Evolutionary conservation across 2,329 filamentous ascomycete genomes (phyloP).

Genomic region (Diplodia seriata): DNA sequence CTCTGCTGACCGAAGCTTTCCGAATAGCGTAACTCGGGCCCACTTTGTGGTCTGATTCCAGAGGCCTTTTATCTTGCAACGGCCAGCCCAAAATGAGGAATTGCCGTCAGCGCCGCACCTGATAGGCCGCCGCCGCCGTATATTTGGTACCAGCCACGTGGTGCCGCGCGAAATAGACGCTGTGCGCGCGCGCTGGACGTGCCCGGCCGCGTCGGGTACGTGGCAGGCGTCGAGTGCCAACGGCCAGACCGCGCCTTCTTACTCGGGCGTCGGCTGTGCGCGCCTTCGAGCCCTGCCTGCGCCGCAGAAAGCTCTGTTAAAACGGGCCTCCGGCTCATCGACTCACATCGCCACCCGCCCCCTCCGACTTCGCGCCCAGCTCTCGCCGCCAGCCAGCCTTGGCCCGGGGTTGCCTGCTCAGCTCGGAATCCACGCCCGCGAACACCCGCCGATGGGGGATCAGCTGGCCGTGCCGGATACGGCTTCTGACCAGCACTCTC

Average conservation of each 20-base stretch:
- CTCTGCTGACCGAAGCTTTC: conserved; percentile 29
- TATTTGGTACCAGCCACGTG: conserved; percentile 11
- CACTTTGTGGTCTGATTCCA: conserved; percentile 32
- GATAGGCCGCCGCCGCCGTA: conserved; percentile 5
- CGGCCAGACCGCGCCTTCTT: no score
- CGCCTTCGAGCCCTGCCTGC: background rate
- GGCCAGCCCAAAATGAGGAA: conserved; percentile 17
- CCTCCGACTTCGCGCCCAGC: background rate
- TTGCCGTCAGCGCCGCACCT: conserved; percentile 1
- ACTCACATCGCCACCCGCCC: background rate
- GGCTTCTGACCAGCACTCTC: background rate
- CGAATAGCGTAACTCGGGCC: conserved; percentile 27
- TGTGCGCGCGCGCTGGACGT: background rate
- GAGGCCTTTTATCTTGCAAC: conserved; percentile 30
- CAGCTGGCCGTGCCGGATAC: background rate
- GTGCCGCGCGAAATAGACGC: conserved; percentile 21
- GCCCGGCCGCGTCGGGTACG: conserved; percentile 9
- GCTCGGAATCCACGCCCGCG: conserved; percentile 6
- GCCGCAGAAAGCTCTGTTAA: background rate
- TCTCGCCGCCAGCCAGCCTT: background rate
- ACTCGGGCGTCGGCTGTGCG: no score
- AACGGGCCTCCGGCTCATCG: background rate
- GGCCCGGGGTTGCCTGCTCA: conserved; percentile 1
- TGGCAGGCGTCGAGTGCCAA: background rate
- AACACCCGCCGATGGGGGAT: background rate